Percentiles rank a stretch among this genome's conserved stretches.
Evolutionary conservation across 768 basidiomycete genomes (phyloP).

Genomic region (Favolaschia claudopus): DNA sequence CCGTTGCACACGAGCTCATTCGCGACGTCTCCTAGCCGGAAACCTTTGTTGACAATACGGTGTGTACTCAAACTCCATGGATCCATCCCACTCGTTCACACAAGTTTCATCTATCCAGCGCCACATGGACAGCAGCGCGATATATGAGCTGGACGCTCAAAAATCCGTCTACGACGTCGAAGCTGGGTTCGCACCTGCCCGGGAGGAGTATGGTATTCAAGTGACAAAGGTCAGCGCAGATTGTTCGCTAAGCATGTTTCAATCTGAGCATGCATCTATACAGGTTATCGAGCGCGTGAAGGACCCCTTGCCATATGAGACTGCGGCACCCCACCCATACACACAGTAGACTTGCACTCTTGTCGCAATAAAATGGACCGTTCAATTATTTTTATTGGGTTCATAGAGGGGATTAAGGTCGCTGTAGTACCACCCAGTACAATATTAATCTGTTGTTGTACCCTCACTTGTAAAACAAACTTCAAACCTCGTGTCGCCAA

Average conservation of each 20-base stretch:
- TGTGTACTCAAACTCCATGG: neutral
- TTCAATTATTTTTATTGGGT: neutral
- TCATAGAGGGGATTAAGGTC: neutral
- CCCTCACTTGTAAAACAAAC: too few relatives aligned
- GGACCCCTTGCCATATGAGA: constrained; percentile 35
- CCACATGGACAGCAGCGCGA: constrained; percentile 16
- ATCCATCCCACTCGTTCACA: neutral
- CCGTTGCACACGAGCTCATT: neutral
- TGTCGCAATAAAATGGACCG: too few relatives aligned
- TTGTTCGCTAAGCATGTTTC: neutral
- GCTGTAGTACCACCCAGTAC: too few relatives aligned
- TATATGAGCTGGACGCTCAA: constrained; percentile 42
- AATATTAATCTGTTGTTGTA: too few relatives aligned
- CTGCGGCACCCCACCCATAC: constrained; percentile 26
- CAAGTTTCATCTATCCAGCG: neutral
- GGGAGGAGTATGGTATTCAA: constrained; percentile 44
- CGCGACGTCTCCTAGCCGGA: constrained; percentile 21
- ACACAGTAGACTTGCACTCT: constrained; percentile 21
- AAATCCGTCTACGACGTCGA: constrained; percentile 30
- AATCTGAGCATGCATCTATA: neutral
- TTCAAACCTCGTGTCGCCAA: too few relatives aligned
- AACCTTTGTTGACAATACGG: constrained; percentile 12
- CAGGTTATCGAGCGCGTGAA: constrained; percentile 47
- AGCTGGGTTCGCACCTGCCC: constrained; percentile 5
- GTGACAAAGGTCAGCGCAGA: constrained; percentile 43